phyloP scores from a whole-genome alignment of 768 basidiomycete species.

The Pleurotus salmoneostramineus region DNA sequence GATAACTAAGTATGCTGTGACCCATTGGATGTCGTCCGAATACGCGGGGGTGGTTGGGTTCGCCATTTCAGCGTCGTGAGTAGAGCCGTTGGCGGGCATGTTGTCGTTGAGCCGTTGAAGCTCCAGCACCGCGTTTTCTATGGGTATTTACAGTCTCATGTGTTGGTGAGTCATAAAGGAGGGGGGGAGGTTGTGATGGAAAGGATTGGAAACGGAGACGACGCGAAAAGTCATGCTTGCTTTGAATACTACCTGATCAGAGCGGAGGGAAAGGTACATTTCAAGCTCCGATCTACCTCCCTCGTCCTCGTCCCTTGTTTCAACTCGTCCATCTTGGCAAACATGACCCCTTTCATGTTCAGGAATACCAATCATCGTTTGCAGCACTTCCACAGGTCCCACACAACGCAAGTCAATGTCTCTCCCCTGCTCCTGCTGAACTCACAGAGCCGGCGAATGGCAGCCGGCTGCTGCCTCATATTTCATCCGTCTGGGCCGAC shows the following conservation, averaged over 20 bases:
- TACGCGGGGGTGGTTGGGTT: slow-evolving; percentile 42
- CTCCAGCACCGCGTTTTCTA: too few relatives aligned
- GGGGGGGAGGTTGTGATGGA: too few relatives aligned
- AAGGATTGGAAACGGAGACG: too few relatives aligned
- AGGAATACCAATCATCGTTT: not conserved
- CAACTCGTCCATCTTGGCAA: not conserved
- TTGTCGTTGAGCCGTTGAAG: not conserved
- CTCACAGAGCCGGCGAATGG: too few relatives aligned
- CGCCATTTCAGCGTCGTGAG: slow-evolving; percentile 13
- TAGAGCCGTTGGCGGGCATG: slow-evolving; percentile 5
- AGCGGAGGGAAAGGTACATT: not conserved
- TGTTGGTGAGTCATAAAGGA: too few relatives aligned
- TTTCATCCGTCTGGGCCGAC: too few relatives aligned
- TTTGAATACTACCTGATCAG: not conserved
- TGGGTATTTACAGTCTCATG: too few relatives aligned
- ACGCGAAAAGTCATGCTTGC: not conserved
- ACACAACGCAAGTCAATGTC: too few relatives aligned
- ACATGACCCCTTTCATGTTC: not conserved
- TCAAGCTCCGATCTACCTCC: slow-evolving; percentile 2
- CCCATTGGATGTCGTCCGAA: slow-evolving; percentile 43
- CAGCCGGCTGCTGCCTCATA: too few relatives aligned
- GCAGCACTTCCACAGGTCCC: not conserved
- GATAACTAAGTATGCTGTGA: slow-evolving; percentile 52
- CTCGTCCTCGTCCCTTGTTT: slow-evolving; percentile 1
- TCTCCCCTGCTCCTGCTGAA: too few relatives aligned